A percentile compares a stretch with the other conserved stretches of the same genome.
These are phyloP conservation scores for Solanum paucissectum DNA, from an alignment of 257 asterid genomes.

Conservation along the genomic window DNA sequence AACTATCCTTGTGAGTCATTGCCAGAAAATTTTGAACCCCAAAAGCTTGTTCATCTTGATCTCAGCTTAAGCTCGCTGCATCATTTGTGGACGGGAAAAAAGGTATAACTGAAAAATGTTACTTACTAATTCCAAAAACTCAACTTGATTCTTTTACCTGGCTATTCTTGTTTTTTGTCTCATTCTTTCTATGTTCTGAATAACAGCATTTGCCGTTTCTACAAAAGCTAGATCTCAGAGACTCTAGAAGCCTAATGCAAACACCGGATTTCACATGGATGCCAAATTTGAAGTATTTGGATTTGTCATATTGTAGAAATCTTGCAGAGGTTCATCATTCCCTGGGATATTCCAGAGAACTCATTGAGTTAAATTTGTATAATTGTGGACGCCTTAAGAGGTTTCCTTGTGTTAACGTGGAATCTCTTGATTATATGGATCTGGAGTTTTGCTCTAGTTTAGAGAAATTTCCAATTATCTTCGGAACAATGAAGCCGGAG, in stretches of 20 bases:
- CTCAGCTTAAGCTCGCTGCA: too few relatives aligned
- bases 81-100: too few relatives aligned
- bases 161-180: too few relatives aligned
- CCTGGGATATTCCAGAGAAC: not conserved
- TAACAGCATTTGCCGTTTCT: not conserved
- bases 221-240: not conserved
- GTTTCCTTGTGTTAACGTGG: not conserved
- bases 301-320: not conserved
- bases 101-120: not conserved
- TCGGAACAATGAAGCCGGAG: not conserved
- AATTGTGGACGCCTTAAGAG: not conserved
- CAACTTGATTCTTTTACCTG: too few relatives aligned
- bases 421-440: not conserved
- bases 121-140: too few relatives aligned
- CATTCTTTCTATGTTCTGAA: too few relatives aligned
- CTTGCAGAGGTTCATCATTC: not conserved
- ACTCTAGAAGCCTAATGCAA: not conserved
- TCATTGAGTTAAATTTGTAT: not conserved
- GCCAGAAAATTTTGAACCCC: too few relatives aligned
- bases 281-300: not conserved
- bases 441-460: not conserved
- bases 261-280: not conserved
- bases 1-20: too few relatives aligned
- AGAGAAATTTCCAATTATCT: not conserved
- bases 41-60: too few relatives aligned